Evolutionary conservation across 495 filamentous ascomycete genomes (phyloP).

Genomic region (Echria macrotheca): DNA sequence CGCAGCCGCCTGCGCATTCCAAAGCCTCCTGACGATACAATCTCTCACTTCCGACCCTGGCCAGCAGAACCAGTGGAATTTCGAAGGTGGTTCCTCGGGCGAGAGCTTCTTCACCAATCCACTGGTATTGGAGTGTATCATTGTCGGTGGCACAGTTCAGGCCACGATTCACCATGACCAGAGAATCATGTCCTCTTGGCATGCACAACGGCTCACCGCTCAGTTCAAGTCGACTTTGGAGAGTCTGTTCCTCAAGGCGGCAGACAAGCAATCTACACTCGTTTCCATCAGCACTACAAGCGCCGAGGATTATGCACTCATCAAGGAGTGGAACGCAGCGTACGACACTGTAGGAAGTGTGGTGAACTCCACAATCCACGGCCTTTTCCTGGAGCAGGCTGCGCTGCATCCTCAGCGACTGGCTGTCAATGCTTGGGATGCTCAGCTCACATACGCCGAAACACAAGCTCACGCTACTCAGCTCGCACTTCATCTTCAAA

Average conservation of each 20-base stretch:
- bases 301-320: slow-evolving; percentile 15
- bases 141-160: slow-evolving; percentile 11
- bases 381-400: slow-evolving; percentile 33
- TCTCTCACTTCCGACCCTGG: background rate
- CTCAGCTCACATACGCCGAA: slow-evolving; percentile 49
- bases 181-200: slow-evolving; percentile 17
- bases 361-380: slow-evolving; percentile 30
- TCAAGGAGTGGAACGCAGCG: slow-evolving; percentile 16
- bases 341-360: background rate
- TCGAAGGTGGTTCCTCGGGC: slow-evolving; percentile 15
- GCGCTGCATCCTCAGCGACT: slow-evolving; percentile 31
- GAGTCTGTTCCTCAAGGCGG: slow-evolving; percentile 8
- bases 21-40: slow-evolving; percentile 39
- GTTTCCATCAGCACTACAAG: slow-evolving; percentile 16
- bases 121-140: slow-evolving; percentile 20
- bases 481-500: slow-evolving; percentile 38
- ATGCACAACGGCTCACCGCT: slow-evolving; percentile 18
- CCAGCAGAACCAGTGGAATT: slow-evolving; percentile 14
- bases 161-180: slow-evolving; percentile 20
- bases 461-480: slow-evolving; percentile 29
- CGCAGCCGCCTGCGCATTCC: slow-evolving; percentile 32
- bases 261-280: slow-evolving; percentile 3
- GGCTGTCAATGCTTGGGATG: slow-evolving; percentile 52
- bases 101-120: slow-evolving; percentile 26
- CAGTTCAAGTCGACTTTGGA: slow-evolving; percentile 21